Evolutionary conservation across 148 eudicot species (phyloP).

Genomic region (Chenopodium berlandieri): DNA sequence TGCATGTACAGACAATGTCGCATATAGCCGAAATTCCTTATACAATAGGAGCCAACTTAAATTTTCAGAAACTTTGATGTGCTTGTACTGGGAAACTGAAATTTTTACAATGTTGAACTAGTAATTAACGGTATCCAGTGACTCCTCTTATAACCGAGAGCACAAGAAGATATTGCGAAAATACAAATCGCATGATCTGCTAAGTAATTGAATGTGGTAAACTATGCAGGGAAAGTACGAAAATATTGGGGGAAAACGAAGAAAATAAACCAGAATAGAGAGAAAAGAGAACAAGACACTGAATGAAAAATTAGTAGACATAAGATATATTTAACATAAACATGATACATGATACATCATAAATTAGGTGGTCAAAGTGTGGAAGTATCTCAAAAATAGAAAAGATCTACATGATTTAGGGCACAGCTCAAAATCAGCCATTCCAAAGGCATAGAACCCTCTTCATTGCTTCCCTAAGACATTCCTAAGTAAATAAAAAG

Average conservation of each 20-base stretch:
- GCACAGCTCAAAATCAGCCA: constrained; percentile 39
- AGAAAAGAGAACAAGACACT: background rate
- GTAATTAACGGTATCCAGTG: too few species aligned
- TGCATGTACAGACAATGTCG: too few species aligned
- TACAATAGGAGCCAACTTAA: too few species aligned
- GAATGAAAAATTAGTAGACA: background rate
- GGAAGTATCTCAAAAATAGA: constrained; percentile 3
- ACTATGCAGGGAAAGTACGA: background rate
- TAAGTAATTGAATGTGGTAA: background rate
- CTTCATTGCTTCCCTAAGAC: constrained; percentile 34
- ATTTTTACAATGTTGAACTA: too few species aligned
- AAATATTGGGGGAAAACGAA: too few species aligned
- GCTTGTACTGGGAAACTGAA: too few species aligned
- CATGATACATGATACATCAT: constrained; percentile 8
- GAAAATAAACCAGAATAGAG: too few species aligned
- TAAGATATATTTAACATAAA: background rate
- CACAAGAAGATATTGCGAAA: too few species aligned
- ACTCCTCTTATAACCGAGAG: too few species aligned
- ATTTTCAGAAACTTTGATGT: too few species aligned
- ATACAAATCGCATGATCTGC: background rate
- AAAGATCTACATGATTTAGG: constrained; percentile 32
- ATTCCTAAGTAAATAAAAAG: background rate
- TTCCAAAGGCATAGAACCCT: constrained; percentile 31
- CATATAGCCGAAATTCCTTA: too few species aligned
- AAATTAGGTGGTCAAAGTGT: constrained; percentile 14